Evolutionary conservation across 2,329 filamentous ascomycete genomes (phyloP), one percentile per base, ranked within the genome.

Genomic region (Gnomoniopsis smithogilvyi): DNA sequence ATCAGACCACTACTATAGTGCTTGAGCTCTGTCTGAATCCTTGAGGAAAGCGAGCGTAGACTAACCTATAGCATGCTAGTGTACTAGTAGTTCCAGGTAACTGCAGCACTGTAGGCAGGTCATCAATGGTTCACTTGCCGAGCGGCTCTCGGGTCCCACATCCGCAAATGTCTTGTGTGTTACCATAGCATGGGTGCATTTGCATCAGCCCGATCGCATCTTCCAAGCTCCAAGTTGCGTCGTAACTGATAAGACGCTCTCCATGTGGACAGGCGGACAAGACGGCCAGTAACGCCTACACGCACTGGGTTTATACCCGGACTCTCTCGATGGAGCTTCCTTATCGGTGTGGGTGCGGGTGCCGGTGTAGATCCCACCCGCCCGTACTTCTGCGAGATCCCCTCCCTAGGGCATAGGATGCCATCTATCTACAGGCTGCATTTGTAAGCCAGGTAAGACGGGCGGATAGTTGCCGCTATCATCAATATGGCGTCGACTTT

Each of bases 401-500:
- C 46, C 38, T 54, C 50, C 56, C 50, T 49, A 49, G 21, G 17
- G 24, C 38, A 24, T 47, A 53, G 41, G 4, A 7, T 15, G 21
- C 17, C 36, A 53, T 14, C 30, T 14, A 3, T 19, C 33, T 19
- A 24, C 54, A 22, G 48, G 46, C 15, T 34, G 52, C 50, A 59
- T 59, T 59, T 56, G 57, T 59, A 59, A 59, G 55, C 57, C 50
- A 48, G 34, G 46, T 51, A 24, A 24, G 45, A 24, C 15, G 19
- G 10, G 6, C 2, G 21, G 11, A n/a, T 47, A 47, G 8, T 36
- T 59, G 45, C 30, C 48, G 57, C 10, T 59, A 51, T 51, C 57
- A 56, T 59, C 8, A 38, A 51, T 51, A 21, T n/a, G n/a, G n/a
- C 19, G 17, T 7, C 11, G 3, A 6, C 14, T 21, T 46, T 22